Evolutionary conservation across 75 land plant genomes (phyloP), one percentile per base, ranked within the genome.

Genomic region (Chamaecyparis obtusa): DNA sequence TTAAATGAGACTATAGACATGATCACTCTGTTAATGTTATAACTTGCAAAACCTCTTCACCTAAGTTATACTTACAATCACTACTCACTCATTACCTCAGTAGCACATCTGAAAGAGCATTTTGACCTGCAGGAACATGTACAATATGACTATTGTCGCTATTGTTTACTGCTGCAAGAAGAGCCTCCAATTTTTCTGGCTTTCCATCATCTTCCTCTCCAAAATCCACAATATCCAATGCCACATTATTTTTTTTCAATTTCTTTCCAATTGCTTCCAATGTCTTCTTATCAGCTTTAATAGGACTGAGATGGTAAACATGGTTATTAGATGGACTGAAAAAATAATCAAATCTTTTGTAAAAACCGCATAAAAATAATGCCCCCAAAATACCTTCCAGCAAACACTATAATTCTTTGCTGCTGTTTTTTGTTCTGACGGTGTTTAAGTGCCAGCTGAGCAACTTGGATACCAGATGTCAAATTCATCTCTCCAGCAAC

Each of bases 361-460:
- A 46, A 27, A 19, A n/a, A 43, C 36, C 13, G 3, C n/a, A 72
- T 19, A 36, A 85, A 15, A 86, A 80, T 86, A 86, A 85, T 86
- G 16, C 48, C 32, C 44, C 21, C 32, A 64, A 11, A 49, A 32
- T 83, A 97, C 99, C 99, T 95, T 91, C 99, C 99, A 88, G 91
- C 98, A 91, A 97, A 97, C 51, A 96, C 94, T 64, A 97, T 94
- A 81, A 97, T 94, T 86, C 99, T 90, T 85, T 97, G 99, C 54
- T 97, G 98, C 83, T 97, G 99, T 82, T 96, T 93, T 86, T 97
- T 97, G 91, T 97, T 97, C 75, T 97, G 99, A 2, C 99, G 96
- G 87, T 97, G 99, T 87, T 97, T 97, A 83, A 97, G 93, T 57
- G 99, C 99, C 87, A 97, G 91, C 87, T 96, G 98, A 55, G 99